Conservation (phyloP, 257 asterid species). For the Misopates orontium region DNA sequence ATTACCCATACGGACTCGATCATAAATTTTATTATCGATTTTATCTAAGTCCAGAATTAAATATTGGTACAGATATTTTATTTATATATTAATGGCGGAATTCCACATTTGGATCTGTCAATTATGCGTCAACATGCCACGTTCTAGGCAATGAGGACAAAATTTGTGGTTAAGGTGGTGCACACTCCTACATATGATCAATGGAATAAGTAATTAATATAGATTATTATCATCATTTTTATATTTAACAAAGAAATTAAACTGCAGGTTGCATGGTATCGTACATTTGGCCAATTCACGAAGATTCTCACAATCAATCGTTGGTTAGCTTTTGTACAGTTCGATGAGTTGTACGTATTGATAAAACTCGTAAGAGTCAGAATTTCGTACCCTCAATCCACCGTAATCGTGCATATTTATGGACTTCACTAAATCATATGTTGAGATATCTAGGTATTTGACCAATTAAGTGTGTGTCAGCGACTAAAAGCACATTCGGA, state of each 20-base stretch:
- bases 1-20: conserved; percentile 23
- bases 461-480: too few relatives aligned
- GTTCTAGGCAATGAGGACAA: background rate
- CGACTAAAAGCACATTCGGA: too few relatives aligned
- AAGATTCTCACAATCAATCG: background rate
- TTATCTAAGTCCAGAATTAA: background rate
- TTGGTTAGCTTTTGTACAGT: background rate
- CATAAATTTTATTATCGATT: background rate
- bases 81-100: background rate
- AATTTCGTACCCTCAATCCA: too few relatives aligned
- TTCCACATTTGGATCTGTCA: conserved; percentile 20
- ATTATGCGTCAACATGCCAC: background rate
- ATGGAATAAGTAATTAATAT: background rate
- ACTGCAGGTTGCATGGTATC: background rate
- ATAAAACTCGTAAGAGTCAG: background rate
- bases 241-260: background rate
- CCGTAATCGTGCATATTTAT: too few relatives aligned
- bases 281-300: background rate
- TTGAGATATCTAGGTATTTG: too few relatives aligned
- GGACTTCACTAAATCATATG: too few relatives aligned
- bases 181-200: background rate
- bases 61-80: conserved; percentile 1
- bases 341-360: background rate
- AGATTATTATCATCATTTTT: too few relatives aligned
- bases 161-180: background rate